Percentiles rank a stretch among this genome's conserved stretches.
Evolutionary conservation across 139 green algal species (phyloP).

Genomic region (Haematococcus sp.): DNA sequence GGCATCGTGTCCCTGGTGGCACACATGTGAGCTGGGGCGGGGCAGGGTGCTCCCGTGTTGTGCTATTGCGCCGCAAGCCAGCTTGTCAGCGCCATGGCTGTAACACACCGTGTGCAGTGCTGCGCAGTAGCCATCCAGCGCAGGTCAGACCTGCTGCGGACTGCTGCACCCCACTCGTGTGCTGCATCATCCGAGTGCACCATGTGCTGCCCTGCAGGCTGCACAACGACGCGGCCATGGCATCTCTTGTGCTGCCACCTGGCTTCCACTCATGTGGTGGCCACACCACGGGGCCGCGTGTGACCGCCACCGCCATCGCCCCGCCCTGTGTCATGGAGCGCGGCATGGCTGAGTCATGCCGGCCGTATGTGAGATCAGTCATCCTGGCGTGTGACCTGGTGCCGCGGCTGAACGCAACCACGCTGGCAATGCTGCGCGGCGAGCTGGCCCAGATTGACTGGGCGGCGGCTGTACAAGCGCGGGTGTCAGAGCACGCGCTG

Average conservation of each 20-base stretch:
- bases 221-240: neutral
- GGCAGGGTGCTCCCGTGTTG: too few species aligned
- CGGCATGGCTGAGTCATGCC: neutral
- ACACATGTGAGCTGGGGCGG: neutral
- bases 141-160: too few species aligned
- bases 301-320: constrained; percentile 2
- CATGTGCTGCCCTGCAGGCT: too few species aligned
- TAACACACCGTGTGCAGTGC: too few species aligned
- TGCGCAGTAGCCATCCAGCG: too few species aligned
- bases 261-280: neutral
- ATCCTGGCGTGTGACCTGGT: neutral
- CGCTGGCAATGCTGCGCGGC: neutral
- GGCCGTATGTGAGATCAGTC: neutral
- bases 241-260: neutral
- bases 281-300: too few species aligned
- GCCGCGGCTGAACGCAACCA: constrained; percentile 6
- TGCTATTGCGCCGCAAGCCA: too few species aligned
- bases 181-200: too few species aligned
- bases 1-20: neutral
- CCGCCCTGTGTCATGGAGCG: neutral
- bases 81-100: too few species aligned
- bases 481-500: neutral
- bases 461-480: neutral
- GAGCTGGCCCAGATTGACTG: constrained; percentile 3
- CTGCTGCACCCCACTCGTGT: too few species aligned